These are phyloP conservation scores for Hymenoscyphus occultus DNA, from an alignment of 2,329 filamentous ascomycete species.

Conservation along the genomic window DNA sequence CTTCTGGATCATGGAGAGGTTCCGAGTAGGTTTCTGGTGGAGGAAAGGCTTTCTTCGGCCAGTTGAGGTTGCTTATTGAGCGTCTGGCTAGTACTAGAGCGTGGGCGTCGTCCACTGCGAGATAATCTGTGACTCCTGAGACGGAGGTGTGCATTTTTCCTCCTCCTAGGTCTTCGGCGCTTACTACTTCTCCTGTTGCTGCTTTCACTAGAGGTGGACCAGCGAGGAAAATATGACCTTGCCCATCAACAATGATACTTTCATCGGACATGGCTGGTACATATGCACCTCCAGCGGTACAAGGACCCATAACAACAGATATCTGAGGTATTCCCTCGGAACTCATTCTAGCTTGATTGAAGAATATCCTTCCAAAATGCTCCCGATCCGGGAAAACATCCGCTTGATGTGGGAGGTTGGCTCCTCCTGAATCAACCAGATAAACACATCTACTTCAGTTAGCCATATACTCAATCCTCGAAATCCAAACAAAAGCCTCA, in stretches of 20 bases:
- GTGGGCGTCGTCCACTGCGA: slow-evolving; percentile 91
- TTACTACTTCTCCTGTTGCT: slow-evolving; percentile 89
- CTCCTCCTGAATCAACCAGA: slow-evolving; percentile 91
- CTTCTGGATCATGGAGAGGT: slow-evolving; percentile 74
- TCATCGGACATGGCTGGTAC: slow-evolving; percentile 98
- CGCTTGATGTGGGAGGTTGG: slow-evolving; percentile 90
- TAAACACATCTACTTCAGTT: slow-evolving; percentile 69
- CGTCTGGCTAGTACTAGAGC: slow-evolving; percentile 81
- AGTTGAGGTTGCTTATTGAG: slow-evolving; percentile 86
- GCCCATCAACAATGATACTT: slow-evolving; percentile 90
- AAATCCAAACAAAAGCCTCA: slow-evolving; percentile 32
- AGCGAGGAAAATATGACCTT: slow-evolving; percentile 96
- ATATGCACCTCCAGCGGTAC: slow-evolving; percentile 93
- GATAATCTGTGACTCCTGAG: slow-evolving; percentile 91
- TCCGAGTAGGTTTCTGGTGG: slow-evolving; percentile 58
- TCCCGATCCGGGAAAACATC: slow-evolving; percentile 94
- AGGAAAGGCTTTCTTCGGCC: slow-evolving; percentile 54
- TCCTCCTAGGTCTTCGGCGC: slow-evolving; percentile 85
- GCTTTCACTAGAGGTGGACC: slow-evolving; percentile 94
- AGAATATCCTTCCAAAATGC: slow-evolving; percentile 95
- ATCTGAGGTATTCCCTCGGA: slow-evolving; percentile 86
- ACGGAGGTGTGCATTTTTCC: slow-evolving; percentile 86
- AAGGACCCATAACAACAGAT: slow-evolving; percentile 94
- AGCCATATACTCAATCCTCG: not conserved
- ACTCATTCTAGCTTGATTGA: slow-evolving; percentile 95